Evolutionary conservation across 345 rosid genomes (phyloP).

Genomic region (Triadica sebifera): DNA sequence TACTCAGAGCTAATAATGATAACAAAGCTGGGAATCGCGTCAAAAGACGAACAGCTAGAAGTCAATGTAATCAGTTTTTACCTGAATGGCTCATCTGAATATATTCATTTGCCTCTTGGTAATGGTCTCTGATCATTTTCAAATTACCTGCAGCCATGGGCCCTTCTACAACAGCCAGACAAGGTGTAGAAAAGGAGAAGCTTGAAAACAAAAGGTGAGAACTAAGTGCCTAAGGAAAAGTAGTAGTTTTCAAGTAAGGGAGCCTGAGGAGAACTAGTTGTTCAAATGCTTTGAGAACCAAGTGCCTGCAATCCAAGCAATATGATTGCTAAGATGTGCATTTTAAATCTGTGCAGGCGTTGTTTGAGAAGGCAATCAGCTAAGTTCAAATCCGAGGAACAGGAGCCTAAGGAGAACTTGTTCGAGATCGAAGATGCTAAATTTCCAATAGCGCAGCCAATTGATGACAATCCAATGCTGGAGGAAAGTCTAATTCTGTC

Average conservation of each 20-base stretch:
- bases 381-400: conserved; percentile 46
- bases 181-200: conserved; percentile 45
- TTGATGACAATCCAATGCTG: conserved; percentile 12
- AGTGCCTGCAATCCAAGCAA: no score
- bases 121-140: conserved; percentile 1
- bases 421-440: conserved; percentile 57
- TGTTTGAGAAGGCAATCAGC: conserved; percentile 62
- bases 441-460: conserved; percentile 15
- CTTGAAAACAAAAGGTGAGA: conserved; percentile 57
- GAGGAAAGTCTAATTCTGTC: conserved; percentile 23
- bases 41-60: conserved; percentile 44
- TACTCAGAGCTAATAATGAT: conserved; percentile 21
- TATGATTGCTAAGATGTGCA: no score
- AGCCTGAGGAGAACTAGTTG: no score
- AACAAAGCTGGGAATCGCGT: conserved; percentile 24
- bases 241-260: no score
- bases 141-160: conserved; percentile 50
- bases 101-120: background rate
- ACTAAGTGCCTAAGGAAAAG: no score
- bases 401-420: conserved; percentile 44
- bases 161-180: conserved; percentile 33
- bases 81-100: conserved; percentile 4
- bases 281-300: no score
- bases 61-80: conserved; percentile 40
- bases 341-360: conserved; percentile 34